Percentiles rank a stretch among this genome's conserved stretches.
Conservation (phyloP, 331 rosid species). For the Erythrophleum ivorense region DNA sequence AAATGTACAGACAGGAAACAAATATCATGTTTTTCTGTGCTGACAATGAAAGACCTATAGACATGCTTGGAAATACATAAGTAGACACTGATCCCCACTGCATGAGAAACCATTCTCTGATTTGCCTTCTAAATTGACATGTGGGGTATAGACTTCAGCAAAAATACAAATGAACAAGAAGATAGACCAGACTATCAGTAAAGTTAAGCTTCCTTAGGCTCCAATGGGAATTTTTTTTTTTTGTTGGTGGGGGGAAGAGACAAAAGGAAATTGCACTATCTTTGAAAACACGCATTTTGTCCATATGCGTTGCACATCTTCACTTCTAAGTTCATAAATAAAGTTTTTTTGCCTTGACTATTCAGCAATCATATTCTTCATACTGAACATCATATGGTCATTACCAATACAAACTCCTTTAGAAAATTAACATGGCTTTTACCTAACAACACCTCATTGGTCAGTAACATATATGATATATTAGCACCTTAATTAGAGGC, state of each 20-base stretch:
- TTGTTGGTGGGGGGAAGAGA: neutral
- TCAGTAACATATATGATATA: neutral
- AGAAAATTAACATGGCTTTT: neutral
- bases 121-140: conserved; percentile 1
- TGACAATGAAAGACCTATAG: conserved; percentile 8
- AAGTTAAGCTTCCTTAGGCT: neutral
- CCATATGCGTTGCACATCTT: neutral
- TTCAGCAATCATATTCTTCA: neutral
- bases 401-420: neutral
- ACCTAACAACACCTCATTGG: neutral
- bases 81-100: conserved; percentile 9
- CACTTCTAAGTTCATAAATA: neutral
- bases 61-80: neutral
- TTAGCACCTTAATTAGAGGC: neutral
- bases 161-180: neutral
- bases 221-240: neutral
- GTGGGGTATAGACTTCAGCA: neutral
- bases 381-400: neutral
- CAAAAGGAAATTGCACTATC: neutral
- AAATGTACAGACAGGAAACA: conserved; percentile 10
- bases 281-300: neutral
- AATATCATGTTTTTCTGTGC: neutral
- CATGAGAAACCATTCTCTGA: conserved; percentile 4
- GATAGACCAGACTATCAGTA: neutral
- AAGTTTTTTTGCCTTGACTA: neutral